Percentiles rank a stretch among this genome's conserved stretches.
These are phyloP conservation scores for Solanum peruvianum DNA, from an alignment of 257 asterid species.

Conservation along the genomic window DNA sequence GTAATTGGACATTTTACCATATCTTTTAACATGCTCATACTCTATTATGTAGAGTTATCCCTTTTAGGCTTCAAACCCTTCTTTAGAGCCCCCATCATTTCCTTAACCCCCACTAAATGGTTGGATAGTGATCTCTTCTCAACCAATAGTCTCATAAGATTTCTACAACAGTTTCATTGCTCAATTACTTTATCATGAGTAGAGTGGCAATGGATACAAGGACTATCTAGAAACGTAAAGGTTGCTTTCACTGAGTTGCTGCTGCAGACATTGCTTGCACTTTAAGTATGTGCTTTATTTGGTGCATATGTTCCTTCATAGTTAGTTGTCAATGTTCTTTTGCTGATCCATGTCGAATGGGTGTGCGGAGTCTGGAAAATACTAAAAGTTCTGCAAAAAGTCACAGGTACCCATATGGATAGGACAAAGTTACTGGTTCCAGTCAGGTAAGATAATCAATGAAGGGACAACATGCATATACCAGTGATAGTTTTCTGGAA, in stretches of 20 bases:
- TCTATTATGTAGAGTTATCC: neutral
- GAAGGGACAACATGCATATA: neutral
- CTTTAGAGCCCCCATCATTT: neutral
- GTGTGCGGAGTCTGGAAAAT: neutral
- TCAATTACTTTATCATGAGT: neutral
- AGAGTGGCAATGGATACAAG: neutral
- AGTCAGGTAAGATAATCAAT: neutral
- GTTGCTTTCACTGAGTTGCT: neutral
- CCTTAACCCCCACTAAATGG: neutral
- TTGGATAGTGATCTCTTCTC: neutral
- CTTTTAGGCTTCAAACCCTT: neutral
- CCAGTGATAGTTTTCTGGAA: neutral
- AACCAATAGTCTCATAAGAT: neutral
- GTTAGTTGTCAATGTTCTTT: neutral
- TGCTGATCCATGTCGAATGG: neutral
- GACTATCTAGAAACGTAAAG: neutral
- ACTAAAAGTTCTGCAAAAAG: neutral
- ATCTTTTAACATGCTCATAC: neutral
- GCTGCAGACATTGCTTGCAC: neutral
- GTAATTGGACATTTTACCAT: neutral
- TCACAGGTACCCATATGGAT: neutral
- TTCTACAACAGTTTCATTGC: neutral
- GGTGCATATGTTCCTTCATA: neutral
- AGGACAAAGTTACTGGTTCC: neutral
- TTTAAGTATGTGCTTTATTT: neutral